phyloP scores from a whole-genome alignment of 2,329 filamentous ascomycete species.

The Colletotrichum shisoi region DNA sequence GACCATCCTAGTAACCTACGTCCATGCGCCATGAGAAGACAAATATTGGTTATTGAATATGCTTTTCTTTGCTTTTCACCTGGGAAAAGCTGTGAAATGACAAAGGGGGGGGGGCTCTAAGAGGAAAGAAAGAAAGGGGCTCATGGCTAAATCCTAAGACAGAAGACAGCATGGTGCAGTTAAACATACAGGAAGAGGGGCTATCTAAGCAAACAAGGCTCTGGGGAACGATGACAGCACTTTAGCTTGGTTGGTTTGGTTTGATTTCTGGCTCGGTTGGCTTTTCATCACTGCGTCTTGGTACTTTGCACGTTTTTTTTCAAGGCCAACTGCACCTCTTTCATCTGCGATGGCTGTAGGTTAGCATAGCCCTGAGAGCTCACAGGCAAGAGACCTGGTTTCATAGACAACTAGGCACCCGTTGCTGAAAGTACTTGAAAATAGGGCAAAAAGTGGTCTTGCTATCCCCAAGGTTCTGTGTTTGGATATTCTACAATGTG shows the following conservation, averaged over 20 bases:
- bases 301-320: background rate
- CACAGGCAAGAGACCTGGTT: background rate
- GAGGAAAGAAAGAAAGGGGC: too few species aligned
- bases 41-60: background rate
- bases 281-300: background rate
- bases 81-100: background rate
- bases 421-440: background rate
- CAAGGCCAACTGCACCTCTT: background rate
- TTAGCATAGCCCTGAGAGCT: background rate
- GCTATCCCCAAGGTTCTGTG: background rate
- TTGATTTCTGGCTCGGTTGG: background rate
- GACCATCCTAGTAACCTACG: background rate
- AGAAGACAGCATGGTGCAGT: background rate
- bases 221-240: background rate
- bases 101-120: too few species aligned
- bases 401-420: background rate
- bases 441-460: background rate
- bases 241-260: background rate
- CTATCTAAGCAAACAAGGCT: background rate
- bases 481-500: conserved; percentile 11
- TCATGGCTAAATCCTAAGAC: too few species aligned
- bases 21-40: background rate
- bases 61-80: background rate
- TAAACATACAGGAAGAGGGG: too few species aligned
- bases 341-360: background rate